phyloP scores from a whole-genome alignment of 495 filamentous ascomycete genomes.

The Penicillium silybi region DNA sequence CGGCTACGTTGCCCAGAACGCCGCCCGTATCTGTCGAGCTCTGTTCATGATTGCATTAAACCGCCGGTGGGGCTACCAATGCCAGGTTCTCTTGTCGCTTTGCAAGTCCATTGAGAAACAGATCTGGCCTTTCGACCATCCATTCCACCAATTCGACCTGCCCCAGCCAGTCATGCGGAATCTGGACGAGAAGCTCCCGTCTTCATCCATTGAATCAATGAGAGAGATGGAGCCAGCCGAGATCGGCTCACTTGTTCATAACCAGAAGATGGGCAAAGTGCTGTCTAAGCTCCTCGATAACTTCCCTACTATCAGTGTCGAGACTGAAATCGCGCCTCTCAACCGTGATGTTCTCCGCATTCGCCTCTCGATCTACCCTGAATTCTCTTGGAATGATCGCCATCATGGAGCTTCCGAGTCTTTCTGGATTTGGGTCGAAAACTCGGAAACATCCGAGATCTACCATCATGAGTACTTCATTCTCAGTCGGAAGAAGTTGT shows the following conservation, averaged over 20 bases:
- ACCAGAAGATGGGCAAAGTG: constrained; percentile 75
- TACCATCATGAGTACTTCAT: constrained; percentile 98
- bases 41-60: constrained; percentile 98
- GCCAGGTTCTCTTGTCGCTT: constrained; percentile 78
- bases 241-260: constrained; percentile 89
- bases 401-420: constrained; percentile 91
- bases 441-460: constrained; percentile 95
- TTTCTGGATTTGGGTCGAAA: constrained; percentile 98
- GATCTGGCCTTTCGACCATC: constrained; percentile 91
- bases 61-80: constrained; percentile 90
- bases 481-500: constrained; percentile 77
- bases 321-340: constrained; percentile 90
- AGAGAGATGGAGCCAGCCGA: constrained; percentile 89
- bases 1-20: constrained; percentile 92
- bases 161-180: constrained; percentile 78
- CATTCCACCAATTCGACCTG: constrained; percentile 90
- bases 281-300: constrained; percentile 79
- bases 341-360: constrained; percentile 93
- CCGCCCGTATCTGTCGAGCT: constrained; percentile 88
- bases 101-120: constrained; percentile 96
- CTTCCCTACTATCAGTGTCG: constrained; percentile 87
- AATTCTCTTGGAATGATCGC: constrained; percentile 95
- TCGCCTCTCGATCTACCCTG: constrained; percentile 75
- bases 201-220: constrained; percentile 72
- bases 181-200: constrained; percentile 69